Evolutionary conservation across 2,329 filamentous ascomycete genomes (phyloP), one percentile per base, ranked within the genome.

Genomic region (Helotiales sp.): DNA sequence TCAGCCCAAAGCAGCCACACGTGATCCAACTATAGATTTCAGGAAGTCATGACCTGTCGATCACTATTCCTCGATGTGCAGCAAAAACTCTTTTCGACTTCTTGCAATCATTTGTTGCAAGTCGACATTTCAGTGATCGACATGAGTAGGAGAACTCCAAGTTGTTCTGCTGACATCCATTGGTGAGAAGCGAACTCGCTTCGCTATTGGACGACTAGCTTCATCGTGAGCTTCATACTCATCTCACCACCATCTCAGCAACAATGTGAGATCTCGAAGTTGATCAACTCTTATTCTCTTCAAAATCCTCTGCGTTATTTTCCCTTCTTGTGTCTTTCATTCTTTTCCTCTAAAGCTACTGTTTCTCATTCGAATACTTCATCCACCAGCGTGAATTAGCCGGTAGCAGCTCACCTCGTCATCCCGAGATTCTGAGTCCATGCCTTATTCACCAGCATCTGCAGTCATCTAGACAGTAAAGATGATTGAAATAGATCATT

Each of bases 401-500:
- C n/a, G n/a, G n/a, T n/a, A n/a, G n/a, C n/a, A n/a, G n/a, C n/a
- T n/a, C n/a, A n/a, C n/a, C n/a, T n/a, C n/a, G n/a, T n/a, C n/a
- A n/a, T n/a, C n/a, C n/a, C n/a, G n/a, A n/a, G n/a, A 22, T 40
- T 22, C 36, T 19, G 2, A 40, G 19, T 19, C 24, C 17, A 40
- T 40, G 17, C 17, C n/a, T 40, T 22, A 22, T 40, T 19, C 2
- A 6, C 7, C 36, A 10, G 24, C 19, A 3, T 40, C 36, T 40
- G 5, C 22, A 25, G 2, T n/a, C 17, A 13, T 22, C 25, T 12
- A 12, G 50, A 27, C 33, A 27, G 5, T 30, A 48, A 53, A 46
- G 30, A 67, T 67, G 64, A 46, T 52, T 44, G 55, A 59, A 48
- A 53, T 56, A 22, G 55, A 60, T 42, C 55, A 63, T 24, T 24